Evolutionary conservation across 805 yeast genomes (phyloP).

Genomic region (Candida pseudofarinosa): DNA sequence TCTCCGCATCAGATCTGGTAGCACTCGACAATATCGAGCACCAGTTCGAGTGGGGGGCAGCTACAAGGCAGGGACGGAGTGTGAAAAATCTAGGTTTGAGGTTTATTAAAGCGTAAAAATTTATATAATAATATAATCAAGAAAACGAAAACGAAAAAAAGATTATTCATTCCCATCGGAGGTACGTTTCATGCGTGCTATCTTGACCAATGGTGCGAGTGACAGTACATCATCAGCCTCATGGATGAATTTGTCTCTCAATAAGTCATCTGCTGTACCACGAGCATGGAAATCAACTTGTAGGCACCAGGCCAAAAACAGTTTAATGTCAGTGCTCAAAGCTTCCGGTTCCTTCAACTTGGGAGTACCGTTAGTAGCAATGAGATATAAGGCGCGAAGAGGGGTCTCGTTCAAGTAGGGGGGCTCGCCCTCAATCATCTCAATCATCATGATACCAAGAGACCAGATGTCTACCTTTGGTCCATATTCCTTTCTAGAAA

Average conservation of each 20-base stretch:
- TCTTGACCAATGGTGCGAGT: conserved; percentile 69
- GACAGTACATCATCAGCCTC: conserved; percentile 59
- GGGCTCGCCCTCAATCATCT: conserved; percentile 99
- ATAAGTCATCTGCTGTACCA: conserved; percentile 70
- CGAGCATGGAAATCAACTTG: conserved; percentile 81
- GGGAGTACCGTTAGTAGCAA: conserved; percentile 97
- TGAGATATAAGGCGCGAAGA: conserved; percentile 84
- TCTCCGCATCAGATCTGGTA: too few relatives aligned
- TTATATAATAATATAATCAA: too few relatives aligned
- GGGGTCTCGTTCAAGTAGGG: conserved; percentile 97
- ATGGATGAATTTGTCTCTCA: conserved; percentile 59
- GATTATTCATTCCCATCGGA: conserved; percentile 19
- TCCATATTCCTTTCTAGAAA: conserved; percentile 89
- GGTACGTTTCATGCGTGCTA: conserved; percentile 65
- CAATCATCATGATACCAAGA: conserved; percentile 95
- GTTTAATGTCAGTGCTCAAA: conserved; percentile 59
- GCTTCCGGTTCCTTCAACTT: conserved; percentile 84
- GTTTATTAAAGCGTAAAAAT: too few relatives aligned
- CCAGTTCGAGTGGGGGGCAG: too few relatives aligned
- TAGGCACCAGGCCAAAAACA: conserved; percentile 72
- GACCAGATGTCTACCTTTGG: conserved; percentile 98
- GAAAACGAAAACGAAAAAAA: too few relatives aligned
- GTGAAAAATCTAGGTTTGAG: too few relatives aligned
- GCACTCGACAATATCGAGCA: too few relatives aligned
- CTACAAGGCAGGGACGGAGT: too few relatives aligned